These are phyloP conservation scores for Lachnellula occidentalis DNA, from an alignment of 2,329 filamentous ascomycete species.

Conservation along the genomic window DNA sequence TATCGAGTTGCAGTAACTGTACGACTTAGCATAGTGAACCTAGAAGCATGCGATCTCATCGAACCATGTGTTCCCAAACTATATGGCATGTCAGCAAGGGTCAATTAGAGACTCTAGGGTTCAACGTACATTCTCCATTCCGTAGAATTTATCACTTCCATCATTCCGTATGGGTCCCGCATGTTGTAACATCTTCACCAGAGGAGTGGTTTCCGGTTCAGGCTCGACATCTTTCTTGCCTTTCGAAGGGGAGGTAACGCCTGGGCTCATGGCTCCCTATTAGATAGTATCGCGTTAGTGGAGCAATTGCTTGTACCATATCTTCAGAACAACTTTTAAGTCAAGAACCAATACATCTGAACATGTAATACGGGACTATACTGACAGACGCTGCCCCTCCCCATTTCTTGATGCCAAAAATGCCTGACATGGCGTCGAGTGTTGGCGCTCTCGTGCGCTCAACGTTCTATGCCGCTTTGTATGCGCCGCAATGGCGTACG, in stretches of 20 bases:
- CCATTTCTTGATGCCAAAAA: constrained; percentile 48
- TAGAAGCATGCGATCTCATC: background rate
- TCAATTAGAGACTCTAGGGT: background rate
- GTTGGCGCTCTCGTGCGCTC: background rate
- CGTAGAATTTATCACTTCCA: constrained; percentile 97
- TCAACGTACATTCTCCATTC: constrained; percentile 85
- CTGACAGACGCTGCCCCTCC: constrained; percentile 51
- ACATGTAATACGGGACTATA: constrained; percentile 19
- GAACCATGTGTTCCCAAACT: constrained; percentile 98
- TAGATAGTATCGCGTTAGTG: constrained; percentile 11
- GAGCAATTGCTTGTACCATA: background rate
- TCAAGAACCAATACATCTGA: background rate
- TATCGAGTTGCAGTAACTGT: constrained; percentile 96
- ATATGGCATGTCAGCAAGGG: constrained; percentile 26
- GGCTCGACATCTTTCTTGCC: constrained; percentile 30
- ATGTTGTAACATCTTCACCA: constrained; percentile 73
- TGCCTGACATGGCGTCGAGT: constrained; percentile 43
- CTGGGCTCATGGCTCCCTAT: constrained; percentile 20
- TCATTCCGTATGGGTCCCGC: constrained; percentile 76
- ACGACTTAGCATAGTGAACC: constrained; percentile 24
- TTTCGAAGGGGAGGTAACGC: constrained; percentile 19
- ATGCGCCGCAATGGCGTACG: background rate
- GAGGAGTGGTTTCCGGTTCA: constrained; percentile 51
- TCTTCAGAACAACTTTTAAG: background rate
- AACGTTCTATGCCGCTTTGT: background rate